Conservation (phyloP, 2,329 filamentous ascomycete genomes). For the Paraphaeosphaeria sporulosa region DNA sequence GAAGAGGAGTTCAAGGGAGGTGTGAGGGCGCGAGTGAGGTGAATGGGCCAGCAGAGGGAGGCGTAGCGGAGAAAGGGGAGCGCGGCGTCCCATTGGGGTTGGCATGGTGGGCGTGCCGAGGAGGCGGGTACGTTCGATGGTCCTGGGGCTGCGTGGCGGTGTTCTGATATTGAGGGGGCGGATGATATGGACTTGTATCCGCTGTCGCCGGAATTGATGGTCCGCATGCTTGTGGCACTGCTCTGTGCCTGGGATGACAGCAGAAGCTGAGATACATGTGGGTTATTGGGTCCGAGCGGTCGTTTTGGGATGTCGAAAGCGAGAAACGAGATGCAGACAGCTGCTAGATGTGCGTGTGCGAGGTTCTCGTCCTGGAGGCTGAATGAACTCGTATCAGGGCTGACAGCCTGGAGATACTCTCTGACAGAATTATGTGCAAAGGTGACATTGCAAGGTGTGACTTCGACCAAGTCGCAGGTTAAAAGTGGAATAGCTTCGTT, state of each 20-base stretch:
- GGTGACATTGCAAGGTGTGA: slow-evolving; percentile 24
- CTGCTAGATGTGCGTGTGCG: slow-evolving; percentile 39
- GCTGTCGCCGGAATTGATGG: slow-evolving; percentile 37
- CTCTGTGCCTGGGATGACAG: slow-evolving; percentile 18
- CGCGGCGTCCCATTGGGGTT: slow-evolving; percentile 31
- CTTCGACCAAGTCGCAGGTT: slow-evolving; percentile 35
- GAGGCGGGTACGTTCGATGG: slow-evolving; percentile 6
- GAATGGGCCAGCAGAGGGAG: slow-evolving; percentile 42
- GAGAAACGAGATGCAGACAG: slow-evolving; percentile 38
- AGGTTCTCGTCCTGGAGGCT: slow-evolving; percentile 31
- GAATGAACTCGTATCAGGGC: slow-evolving; percentile 31
- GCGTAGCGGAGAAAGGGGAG: slow-evolving; percentile 43
- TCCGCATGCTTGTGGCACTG: slow-evolving; percentile 34
- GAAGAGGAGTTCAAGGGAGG: slow-evolving; percentile 3
- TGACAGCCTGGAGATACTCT: slow-evolving; percentile 31
- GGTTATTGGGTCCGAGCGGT: slow-evolving; percentile 29
- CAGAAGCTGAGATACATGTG: slow-evolving; percentile 13
- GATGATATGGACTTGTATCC: slow-evolving; percentile 42
- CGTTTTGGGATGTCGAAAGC: slow-evolving; percentile 37
- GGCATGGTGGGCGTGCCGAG: slow-evolving; percentile 9
- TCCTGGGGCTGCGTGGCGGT: slow-evolving; percentile 11
- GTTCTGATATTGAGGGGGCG: slow-evolving; percentile 20
- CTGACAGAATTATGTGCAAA: slow-evolving; percentile 37
- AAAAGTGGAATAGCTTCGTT: slow-evolving; percentile 29
- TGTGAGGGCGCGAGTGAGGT: slow-evolving; percentile 36